phyloP scores from a whole-genome alignment of 345 rosid genomes.

The Anastatica hierochuntica region DNA sequence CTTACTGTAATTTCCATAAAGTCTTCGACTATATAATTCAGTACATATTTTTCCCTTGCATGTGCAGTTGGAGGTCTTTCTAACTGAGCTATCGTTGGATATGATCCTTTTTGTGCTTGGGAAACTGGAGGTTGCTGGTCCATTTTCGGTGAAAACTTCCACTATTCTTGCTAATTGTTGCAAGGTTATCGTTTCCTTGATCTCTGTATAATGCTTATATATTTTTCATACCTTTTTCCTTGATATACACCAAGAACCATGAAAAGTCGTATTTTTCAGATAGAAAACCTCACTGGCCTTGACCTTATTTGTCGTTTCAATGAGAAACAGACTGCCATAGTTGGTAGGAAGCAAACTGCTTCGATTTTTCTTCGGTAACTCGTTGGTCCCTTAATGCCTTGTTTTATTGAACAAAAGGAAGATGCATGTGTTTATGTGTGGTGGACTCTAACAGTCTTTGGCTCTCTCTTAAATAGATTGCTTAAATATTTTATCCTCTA shows the following conservation, averaged over 20 bases:
- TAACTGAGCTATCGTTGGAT: conserved; percentile 77
- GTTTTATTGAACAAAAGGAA: not conserved
- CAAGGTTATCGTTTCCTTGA: conserved; percentile 45
- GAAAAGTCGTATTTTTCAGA: conserved; percentile 34
- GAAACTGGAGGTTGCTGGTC: conserved; percentile 78
- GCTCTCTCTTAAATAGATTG: conserved; percentile 2
- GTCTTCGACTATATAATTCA: conserved; percentile 1
- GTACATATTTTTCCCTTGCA: conserved; percentile 20
- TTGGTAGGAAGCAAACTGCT: conserved; percentile 57
- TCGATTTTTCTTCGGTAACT: conserved; percentile 64
- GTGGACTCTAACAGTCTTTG: conserved; percentile 1
- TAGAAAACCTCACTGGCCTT: conserved; percentile 71
- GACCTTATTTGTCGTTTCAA: conserved; percentile 52
- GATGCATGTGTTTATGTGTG: conserved; percentile 14
- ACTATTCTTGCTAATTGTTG: conserved; percentile 61
- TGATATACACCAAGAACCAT: not conserved
- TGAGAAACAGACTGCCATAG: conserved; percentile 43
- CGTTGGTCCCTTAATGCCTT: conserved; percentile 5
- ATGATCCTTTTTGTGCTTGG: conserved; percentile 69
- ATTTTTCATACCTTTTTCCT: not conserved
- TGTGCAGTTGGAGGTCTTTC: conserved; percentile 58
- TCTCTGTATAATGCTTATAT: conserved; percentile 1
- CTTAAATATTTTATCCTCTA: not conserved
- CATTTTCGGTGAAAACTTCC: conserved; percentile 62
- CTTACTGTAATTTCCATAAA: conserved; percentile 1